Evolutionary conservation across 2,329 filamentous ascomycete species (phyloP), one percentile per base, ranked within the genome.

Genomic region (Calonectria honghensis): DNA sequence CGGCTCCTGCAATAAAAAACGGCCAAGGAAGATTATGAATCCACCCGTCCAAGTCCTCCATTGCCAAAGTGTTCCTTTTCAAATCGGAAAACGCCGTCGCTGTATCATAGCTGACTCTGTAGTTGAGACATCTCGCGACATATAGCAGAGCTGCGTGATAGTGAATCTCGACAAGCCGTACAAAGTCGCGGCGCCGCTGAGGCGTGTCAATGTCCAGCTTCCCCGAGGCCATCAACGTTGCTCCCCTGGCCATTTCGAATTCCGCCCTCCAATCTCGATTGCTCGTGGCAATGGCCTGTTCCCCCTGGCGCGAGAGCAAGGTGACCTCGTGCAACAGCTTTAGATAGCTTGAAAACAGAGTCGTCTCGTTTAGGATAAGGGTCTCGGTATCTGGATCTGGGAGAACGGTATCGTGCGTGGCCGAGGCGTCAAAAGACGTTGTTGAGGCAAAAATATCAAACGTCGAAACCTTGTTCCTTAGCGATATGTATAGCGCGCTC

Each of bases 21-120:
- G 82, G 81, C 82, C 82, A 83, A 0, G 81, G 79, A 29, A 83
- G 73, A 54, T 83, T 83, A 39, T 83, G 82, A 4, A 81, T 74
- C 70, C 79, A 82, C 7, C 76, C 51, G 6, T 77, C 72, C 6
- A 73, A 57, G 7, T 81, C 76, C 41, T 81, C 79, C n/a, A 83
- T 74, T 9, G 75, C 69, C 0, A 67, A 59, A 6, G 82, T 16
- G n/a, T 24, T 10, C 14, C 35, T 50, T 24, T 50, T 48, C 2
- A 66, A 31, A 14, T 66, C 41, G 1, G 32, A 39, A 1, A 61
- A 18, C 16, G 24, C 20, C n/a, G 31, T 31, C 16, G 41, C 24
- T 16, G 10, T 13, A 4, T 51, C 63, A 3, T 50, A 45, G 6
- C 32, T 18, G 3, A 20, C 20, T 14, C n/a, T n/a, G 24, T 24